These are phyloP conservation scores for Scopulariopsis brevicaulis DNA, from an alignment of 2,329 filamentous ascomycete genomes.

Conservation along the genomic window DNA sequence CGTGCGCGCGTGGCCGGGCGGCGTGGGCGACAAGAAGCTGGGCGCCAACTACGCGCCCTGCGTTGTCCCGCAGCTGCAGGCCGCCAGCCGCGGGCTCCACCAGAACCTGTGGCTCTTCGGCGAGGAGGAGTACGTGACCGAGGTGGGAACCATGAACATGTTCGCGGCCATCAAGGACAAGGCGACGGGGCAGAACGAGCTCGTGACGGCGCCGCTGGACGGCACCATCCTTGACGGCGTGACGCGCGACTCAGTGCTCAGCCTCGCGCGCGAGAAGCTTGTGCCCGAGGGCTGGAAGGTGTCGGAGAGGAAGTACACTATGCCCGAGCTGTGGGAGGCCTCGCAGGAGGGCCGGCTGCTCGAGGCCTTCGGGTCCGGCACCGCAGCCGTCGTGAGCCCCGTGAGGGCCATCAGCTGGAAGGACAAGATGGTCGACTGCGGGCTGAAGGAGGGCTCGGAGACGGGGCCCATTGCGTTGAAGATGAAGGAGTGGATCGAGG, in stretches of 20 bases:
- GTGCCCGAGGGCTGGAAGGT: conserved; percentile 80
- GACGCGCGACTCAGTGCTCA: conserved; percentile 82
- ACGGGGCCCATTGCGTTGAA: conserved; percentile 73
- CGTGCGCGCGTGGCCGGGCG: conserved; percentile 93
- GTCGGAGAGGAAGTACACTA: conserved; percentile 82
- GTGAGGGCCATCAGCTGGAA: conserved; percentile 85
- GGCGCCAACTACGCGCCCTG: conserved; percentile 99
- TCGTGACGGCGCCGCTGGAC: conserved; percentile 90
- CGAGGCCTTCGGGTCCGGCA: conserved; percentile 90
- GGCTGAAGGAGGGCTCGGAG: conserved; percentile 69
- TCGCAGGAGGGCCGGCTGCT: conserved; percentile 74
- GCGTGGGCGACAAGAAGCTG: conserved; percentile 96
- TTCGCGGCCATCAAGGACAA: conserved; percentile 80
- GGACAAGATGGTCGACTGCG: conserved; percentile 71
- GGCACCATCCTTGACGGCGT: conserved; percentile 95
- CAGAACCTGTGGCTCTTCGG: conserved; percentile 98
- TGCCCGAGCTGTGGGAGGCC: conserved; percentile 74
- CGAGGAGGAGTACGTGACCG: conserved; percentile 88
- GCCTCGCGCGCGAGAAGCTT: conserved; percentile 73
- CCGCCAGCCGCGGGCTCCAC: conserved; percentile 84
- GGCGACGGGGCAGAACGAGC: conserved; percentile 80
- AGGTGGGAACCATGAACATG: conserved; percentile 98
- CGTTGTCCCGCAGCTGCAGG: conserved; percentile 90
- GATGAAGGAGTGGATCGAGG: conserved; percentile 97
- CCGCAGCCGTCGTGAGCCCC: conserved; percentile 86